Conservation (phyloP, 495 filamentous ascomycete genomes). For the Cetradonia linearis region DNA sequence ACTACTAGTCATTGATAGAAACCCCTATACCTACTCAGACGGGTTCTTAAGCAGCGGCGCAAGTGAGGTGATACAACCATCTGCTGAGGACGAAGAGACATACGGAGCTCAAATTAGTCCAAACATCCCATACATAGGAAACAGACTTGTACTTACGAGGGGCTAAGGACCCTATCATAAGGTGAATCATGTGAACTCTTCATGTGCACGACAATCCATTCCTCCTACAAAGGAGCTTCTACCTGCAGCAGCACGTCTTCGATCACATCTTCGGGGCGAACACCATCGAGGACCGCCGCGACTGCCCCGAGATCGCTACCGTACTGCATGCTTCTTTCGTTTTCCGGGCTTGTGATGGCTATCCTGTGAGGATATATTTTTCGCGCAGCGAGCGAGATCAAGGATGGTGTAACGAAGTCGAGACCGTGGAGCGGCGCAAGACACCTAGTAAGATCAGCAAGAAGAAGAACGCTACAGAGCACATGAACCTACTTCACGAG, state of each 20-base stretch:
- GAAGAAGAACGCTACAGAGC: neutral
- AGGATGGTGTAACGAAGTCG: slow-evolving; percentile 70
- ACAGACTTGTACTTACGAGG: no score
- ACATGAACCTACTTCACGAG: slow-evolving; percentile 45
- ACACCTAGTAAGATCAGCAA: slow-evolving; percentile 29
- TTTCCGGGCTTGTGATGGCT: slow-evolving; percentile 51
- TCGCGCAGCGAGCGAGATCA: slow-evolving; percentile 70
- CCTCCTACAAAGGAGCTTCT: slow-evolving; percentile 55
- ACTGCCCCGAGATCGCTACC: slow-evolving; percentile 70
- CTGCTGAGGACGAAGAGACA: no score
- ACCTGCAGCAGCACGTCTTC: slow-evolving; percentile 69
- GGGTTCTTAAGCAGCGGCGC: no score
- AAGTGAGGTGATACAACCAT: no score
- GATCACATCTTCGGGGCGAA: slow-evolving; percentile 67
- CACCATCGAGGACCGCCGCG: slow-evolving; percentile 49
- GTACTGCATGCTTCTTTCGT: slow-evolving; percentile 86
- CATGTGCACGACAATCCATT: no score
- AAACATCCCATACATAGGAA: no score
- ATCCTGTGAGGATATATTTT: slow-evolving; percentile 87
- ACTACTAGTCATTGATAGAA: no score
- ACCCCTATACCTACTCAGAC: no score
- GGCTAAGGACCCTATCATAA: no score
- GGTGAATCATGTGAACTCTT: no score
- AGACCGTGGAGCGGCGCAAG: slow-evolving; percentile 78
- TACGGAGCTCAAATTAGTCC: no score